Conservation (phyloP, 768 basidiomycete species). For the Amanita subjunquillea region DNA sequence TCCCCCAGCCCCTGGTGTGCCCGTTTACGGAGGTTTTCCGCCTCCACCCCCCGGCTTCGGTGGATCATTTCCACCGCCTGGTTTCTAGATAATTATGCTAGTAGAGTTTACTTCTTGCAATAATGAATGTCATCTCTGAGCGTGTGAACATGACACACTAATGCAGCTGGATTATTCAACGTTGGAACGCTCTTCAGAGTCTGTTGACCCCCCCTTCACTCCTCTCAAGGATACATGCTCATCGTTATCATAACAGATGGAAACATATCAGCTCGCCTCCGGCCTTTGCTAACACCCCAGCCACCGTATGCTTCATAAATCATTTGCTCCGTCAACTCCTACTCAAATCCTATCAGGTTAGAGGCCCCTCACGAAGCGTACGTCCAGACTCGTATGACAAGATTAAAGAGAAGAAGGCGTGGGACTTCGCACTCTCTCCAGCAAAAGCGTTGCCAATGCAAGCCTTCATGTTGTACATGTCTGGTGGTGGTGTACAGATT, state of each 20-base stretch:
- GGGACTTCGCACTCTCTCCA: slow-evolving; percentile 77
- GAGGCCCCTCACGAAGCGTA: slow-evolving; percentile 22
- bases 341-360: slow-evolving; percentile 27
- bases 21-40: slow-evolving; percentile 41
- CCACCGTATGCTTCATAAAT: not conserved
- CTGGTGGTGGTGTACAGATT: slow-evolving; percentile 89
- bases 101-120: slow-evolving; percentile 7
- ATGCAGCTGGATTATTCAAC: slow-evolving; percentile 26
- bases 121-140: not conserved
- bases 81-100: slow-evolving; percentile 3
- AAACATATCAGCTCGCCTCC: slow-evolving; percentile 1
- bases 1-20: slow-evolving; percentile 19
- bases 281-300: not conserved
- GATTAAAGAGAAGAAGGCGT: slow-evolving; percentile 72
- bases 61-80: slow-evolving; percentile 30
- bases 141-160: not conserved
- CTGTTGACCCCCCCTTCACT: not conserved
- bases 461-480: slow-evolving; percentile 98
- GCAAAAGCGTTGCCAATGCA: slow-evolving; percentile 95
- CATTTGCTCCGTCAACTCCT: not conserved
- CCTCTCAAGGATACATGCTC: not conserved
- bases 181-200: slow-evolving; percentile 6
- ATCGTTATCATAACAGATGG: not conserved
- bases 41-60: slow-evolving; percentile 63
- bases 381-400: slow-evolving; percentile 43